A percentile compares a stretch with the other conserved stretches of the same genome.
phyloP scores from a whole-genome alignment of 2,329 filamentous ascomycete species.

The Talaromyces sp. region DNA sequence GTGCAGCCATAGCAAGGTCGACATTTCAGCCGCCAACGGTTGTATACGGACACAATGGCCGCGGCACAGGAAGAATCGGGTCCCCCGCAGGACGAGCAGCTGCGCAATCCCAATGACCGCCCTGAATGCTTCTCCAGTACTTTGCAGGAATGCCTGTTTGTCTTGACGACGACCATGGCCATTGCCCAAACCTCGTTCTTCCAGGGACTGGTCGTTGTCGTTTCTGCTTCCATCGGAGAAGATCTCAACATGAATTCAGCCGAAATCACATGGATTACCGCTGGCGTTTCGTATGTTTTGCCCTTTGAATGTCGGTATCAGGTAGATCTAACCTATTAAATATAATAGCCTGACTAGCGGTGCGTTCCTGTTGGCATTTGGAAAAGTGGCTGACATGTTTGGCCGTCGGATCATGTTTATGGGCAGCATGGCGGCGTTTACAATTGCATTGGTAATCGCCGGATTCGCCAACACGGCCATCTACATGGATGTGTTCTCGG shows the following conservation, averaged over 20 bases:
- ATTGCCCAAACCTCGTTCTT: slow-evolving; percentile 61
- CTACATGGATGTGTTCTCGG: slow-evolving; percentile 59
- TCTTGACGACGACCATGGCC: slow-evolving; percentile 63
- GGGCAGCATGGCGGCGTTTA: slow-evolving; percentile 55
- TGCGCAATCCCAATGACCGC: slow-evolving; percentile 7
- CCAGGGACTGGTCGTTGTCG: slow-evolving; percentile 56
- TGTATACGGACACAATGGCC: neutral
- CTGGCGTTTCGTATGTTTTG: slow-evolving; percentile 51
- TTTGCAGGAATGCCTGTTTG: slow-evolving; percentile 60
- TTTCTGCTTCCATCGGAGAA: slow-evolving; percentile 56
- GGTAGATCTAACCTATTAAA: neutral
- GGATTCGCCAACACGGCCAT: slow-evolving; percentile 58
- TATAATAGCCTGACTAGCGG: slow-evolving; percentile 53
- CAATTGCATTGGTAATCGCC: slow-evolving; percentile 52
- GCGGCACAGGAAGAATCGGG: neutral
- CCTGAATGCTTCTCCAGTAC: slow-evolving; percentile 56
- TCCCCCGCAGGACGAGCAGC: neutral
- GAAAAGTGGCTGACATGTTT: slow-evolving; percentile 61
- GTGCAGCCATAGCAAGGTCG: neutral
- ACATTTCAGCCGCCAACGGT: neutral
- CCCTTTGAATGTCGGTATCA: neutral
- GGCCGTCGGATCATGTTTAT: slow-evolving; percentile 61
- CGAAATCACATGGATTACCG: slow-evolving; percentile 64
- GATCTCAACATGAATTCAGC: slow-evolving; percentile 61
- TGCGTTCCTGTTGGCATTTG: slow-evolving; percentile 63